phyloP scores from a whole-genome alignment of 2,329 filamentous ascomycete species.

The Cladophialophora chaetospira region DNA sequence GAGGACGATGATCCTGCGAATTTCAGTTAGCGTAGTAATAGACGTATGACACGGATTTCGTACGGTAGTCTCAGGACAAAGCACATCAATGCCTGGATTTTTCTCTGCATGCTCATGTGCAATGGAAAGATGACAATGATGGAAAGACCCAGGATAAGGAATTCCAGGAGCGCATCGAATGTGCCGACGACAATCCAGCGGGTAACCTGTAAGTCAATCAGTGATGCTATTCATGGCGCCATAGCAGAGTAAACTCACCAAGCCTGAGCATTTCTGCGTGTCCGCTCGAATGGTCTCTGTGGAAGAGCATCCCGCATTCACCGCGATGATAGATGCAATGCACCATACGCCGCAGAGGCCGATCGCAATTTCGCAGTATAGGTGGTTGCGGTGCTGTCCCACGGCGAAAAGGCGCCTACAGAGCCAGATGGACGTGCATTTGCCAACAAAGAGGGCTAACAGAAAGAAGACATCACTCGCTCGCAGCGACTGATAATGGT shows the following conservation, averaged over 20 bases:
- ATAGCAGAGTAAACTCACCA: slow-evolving; percentile 8
- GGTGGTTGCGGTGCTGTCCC: slow-evolving; percentile 8
- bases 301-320: slow-evolving; percentile 14
- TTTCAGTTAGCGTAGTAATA: slow-evolving; percentile 9
- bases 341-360: slow-evolving; percentile 21
- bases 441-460: slow-evolving; percentile 19
- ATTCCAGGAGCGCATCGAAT: slow-evolving; percentile 20
- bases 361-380: slow-evolving; percentile 18
- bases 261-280: slow-evolving; percentile 8
- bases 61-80: slow-evolving; percentile 84
- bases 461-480: slow-evolving; percentile 24
- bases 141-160: slow-evolving; percentile 15
- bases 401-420: slow-evolving; percentile 19
- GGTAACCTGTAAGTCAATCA: slow-evolving; percentile 6
- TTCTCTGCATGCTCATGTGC: slow-evolving; percentile 28
- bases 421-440: slow-evolving; percentile 17
- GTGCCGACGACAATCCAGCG: slow-evolving; percentile 21
- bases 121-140: slow-evolving; percentile 22
- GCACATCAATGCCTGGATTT: slow-evolving; percentile 69
- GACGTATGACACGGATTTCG: slow-evolving; percentile 38
- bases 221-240: neutral
- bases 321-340: slow-evolving; percentile 19
- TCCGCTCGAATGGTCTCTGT: slow-evolving; percentile 1
- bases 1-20: slow-evolving; percentile 20
- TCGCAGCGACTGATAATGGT: slow-evolving; percentile 12